Evolutionary conservation across 495 filamentous ascomycete species (phyloP), one percentile per base, ranked within the genome.

Genomic region (Aspergillus panamensis): DNA sequence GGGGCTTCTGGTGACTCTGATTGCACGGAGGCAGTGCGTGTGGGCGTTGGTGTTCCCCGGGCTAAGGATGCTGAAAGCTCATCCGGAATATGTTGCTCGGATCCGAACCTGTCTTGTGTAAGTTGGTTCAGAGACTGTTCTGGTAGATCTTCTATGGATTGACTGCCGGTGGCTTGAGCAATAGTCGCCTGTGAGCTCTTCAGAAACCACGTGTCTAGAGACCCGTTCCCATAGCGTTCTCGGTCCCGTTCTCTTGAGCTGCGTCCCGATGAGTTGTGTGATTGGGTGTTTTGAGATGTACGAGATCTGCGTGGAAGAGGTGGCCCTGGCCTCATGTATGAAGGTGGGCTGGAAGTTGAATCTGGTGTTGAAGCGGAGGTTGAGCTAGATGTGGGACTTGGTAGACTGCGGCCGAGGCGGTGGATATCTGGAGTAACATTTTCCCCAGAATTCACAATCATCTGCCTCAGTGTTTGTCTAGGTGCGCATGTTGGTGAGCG

Each of bases 161-260:
- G 20, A 14, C 55, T 29, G 3, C 62, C 52, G 9, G 33, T 6
- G 3, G 58, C 9, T 40, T 53, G 55, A 1, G 51, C 13, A 13
- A 66, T 47, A 0, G 65, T 54, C 0, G 45, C 51, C 33, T 71
- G 69, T 1, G 69, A 70, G 0, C 63, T 67, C 4, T 59, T 72
- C 8, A 61, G 57, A 40, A 78, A 76, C 73, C 66, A 75, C 12
- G 71, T 73, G 51, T 78, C 75, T 0, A 78, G 62, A 19, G 73
- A 63, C 16, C 72, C 75, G 43, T 74, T 77, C 0, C 69, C 72
- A 50, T 74, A 74, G 6, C 66, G 66, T 25, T 73, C 71, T 47
- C 61, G 54, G 39, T 72, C 69, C 6, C 62, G 64, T 30, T 71
- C 64, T 25, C 71, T 61, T 14, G 62, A 62, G 1, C 58, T 61